Percentiles rank a stretch among this genome's conserved stretches.
phyloP scores from a whole-genome alignment of 225 moss, liverwort and hornwort species.

The Polytrichum formosum region DNA sequence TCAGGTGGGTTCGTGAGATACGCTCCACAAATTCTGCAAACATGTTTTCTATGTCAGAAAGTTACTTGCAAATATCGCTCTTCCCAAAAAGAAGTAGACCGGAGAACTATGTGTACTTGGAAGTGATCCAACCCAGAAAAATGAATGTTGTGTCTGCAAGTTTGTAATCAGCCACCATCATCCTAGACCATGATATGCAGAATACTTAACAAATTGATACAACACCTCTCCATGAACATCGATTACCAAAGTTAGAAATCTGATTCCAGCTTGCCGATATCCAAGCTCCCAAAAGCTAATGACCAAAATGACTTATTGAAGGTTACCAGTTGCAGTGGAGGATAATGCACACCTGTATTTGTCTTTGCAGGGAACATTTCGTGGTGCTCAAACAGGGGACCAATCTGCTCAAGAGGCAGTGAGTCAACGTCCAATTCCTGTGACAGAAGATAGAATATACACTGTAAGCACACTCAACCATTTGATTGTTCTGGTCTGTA shows the following conservation, averaged over 20 bases:
- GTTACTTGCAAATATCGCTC: too few species aligned
- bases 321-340: not conserved
- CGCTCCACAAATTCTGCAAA: conserved; percentile 89
- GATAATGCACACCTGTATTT: conserved; percentile 59
- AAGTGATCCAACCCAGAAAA: too few species aligned
- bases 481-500: too few species aligned
- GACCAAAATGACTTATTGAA: not conserved
- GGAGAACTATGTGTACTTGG: too few species aligned
- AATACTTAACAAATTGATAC: too few species aligned
- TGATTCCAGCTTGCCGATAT: not conserved
- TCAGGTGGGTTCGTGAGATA: conserved; percentile 70
- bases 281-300: not conserved
- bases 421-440: conserved; percentile 62
- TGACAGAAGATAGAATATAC: not conserved
- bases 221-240: too few species aligned
- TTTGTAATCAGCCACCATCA: not conserved
- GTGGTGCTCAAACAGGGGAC: conserved; percentile 85
- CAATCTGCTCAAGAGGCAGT: conserved; percentile 70
- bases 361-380: conserved; percentile 86
- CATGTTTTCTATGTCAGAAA: not conserved
- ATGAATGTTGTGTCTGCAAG: not conserved
- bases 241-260: too few species aligned
- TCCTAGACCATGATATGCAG: not conserved
- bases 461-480: too few species aligned
- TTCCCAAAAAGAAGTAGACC: too few species aligned